Base-by-base conservation (phyloP, 257 asterid genomes). In the Penstemon newberryi region DNA sequence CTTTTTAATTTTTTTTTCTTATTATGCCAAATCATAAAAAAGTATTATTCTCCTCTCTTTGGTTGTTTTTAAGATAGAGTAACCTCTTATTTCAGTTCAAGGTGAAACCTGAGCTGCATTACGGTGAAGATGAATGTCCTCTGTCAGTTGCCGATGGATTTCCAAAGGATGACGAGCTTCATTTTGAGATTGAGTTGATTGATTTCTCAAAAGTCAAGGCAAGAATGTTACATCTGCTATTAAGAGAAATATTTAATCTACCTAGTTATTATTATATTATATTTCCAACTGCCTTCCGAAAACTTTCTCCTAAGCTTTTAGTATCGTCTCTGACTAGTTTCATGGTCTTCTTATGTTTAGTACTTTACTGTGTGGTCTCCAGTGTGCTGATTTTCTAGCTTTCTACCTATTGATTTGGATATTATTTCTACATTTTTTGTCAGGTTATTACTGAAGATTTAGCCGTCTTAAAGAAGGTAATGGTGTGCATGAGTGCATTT, bases 171-270 rank as follows among this genome's bases (percentile, higher is more conserved):
- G 83, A 77, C 39, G 96, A 87, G 78, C 96, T 94, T 86, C 97
- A 94, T 85, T 88, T 88, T 79, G 98, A 92, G 86, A 88, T 88
- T 65, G 97, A 90, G 83, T 59, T 90, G 76, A 87, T 93, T 73
- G 97, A 89, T 65, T 94, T 87, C 80, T 80, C 91, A 47, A 94
- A 94, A 87, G 89, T 81, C 81, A 91, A 94, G 99, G 99, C 81
- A 88, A 82, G 93, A 51, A 67, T 78, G 25, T 68, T 72, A n/a
- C 7, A 6, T 66, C 70, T 61, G 9, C 37, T 62, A 40, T 56
- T 18, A 51, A 33, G 41, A 39, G 39, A 46, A 36, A 9, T n/a
- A 8, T 43, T 44, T 0, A 46, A 43, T 40, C 36, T 5, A 43
- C 6, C 8, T 37, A 25, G 8, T 7, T 63, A 4, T 18, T 44